phyloP scores from a whole-genome alignment of 169 alveolate genomes.

The Plasmodium falciparum region DNA sequence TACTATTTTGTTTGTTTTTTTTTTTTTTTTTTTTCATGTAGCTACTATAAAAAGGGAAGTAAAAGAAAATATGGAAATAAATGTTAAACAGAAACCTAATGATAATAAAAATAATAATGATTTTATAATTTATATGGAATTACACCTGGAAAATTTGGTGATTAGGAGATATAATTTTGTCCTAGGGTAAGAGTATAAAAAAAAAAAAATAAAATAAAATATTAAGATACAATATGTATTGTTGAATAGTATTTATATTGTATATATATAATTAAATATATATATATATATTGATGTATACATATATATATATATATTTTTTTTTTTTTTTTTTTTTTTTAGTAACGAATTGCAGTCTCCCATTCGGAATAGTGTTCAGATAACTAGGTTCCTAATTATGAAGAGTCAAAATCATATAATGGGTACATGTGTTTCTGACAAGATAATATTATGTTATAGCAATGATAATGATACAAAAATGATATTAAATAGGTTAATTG shows the following conservation, averaged over 20 bases:
- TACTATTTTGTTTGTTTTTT: background rate
- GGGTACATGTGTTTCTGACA: constrained; percentile 62
- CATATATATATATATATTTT: background rate
- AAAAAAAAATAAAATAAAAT: background rate
- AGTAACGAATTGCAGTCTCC: constrained; percentile 42
- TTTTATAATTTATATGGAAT: constrained; percentile 63
- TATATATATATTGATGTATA: background rate
- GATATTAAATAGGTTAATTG: constrained; percentile 2
- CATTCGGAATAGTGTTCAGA: constrained; percentile 50
- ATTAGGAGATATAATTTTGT: constrained; percentile 52
- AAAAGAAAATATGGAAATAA: constrained; percentile 56
- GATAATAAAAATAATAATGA: constrained; percentile 19
- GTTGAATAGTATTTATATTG: too few relatives aligned
- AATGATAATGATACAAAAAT: constrained; percentile 40
- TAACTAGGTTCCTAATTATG: constrained; percentile 59
- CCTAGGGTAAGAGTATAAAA: constrained; percentile 28
- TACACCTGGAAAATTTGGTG: constrained; percentile 27
- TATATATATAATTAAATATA: too few relatives aligned
- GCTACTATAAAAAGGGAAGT: constrained; percentile 55
- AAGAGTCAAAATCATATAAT: constrained; percentile 50
- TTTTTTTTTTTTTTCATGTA: background rate
- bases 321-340: background rate
- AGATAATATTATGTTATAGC: constrained; percentile 37
- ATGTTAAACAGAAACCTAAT: background rate
- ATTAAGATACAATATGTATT: too few relatives aligned